A percentile compares a stretch with the other conserved stretches of the same genome.
Conservation (phyloP, 1,284 basidiomycete species). For the Lentinula novae-zelandiae region DNA sequence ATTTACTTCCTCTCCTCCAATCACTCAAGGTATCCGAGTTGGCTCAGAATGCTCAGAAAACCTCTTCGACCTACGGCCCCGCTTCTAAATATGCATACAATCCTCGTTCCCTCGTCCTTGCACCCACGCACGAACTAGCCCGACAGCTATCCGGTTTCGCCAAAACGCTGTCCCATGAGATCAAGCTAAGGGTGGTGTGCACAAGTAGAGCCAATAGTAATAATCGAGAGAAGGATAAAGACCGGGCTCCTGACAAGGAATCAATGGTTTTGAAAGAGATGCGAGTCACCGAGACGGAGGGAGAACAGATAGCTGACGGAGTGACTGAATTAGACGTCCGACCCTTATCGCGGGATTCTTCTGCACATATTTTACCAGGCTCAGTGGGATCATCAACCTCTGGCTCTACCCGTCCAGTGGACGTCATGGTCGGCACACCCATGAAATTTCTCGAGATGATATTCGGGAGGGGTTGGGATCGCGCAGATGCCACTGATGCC, state of each 20-base stretch:
- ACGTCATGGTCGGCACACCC: slow-evolving; percentile 77
- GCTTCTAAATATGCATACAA: slow-evolving; percentile 23
- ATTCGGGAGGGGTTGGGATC: slow-evolving; percentile 64
- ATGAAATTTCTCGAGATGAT: slow-evolving; percentile 72
- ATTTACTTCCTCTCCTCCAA: slow-evolving; percentile 80
- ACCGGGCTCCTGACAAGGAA: not conserved
- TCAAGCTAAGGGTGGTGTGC: slow-evolving; percentile 74
- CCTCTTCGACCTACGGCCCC: not conserved
- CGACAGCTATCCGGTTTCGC: slow-evolving; percentile 74
- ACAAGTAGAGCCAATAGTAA: slow-evolving; percentile 59
- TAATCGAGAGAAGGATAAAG: slow-evolving; percentile 11
- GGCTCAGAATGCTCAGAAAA: not conserved
- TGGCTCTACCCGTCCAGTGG: slow-evolving; percentile 40
- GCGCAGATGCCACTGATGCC: slow-evolving; percentile 24
- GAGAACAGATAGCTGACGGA: not conserved
- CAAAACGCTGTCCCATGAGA: slow-evolving; percentile 69
- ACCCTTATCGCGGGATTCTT: not conserved
- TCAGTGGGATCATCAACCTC: no score
- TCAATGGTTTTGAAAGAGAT: not conserved
- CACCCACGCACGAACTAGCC: slow-evolving; percentile 85
- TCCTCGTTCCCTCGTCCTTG: slow-evolving; percentile 77
- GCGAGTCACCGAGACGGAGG: not conserved
- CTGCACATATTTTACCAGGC: no score
- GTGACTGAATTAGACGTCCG: slow-evolving; percentile 17
- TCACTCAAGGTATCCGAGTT: slow-evolving; percentile 64